Conservation (phyloP, 345 rosid genomes). For the Gossypium stocksii region DNA sequence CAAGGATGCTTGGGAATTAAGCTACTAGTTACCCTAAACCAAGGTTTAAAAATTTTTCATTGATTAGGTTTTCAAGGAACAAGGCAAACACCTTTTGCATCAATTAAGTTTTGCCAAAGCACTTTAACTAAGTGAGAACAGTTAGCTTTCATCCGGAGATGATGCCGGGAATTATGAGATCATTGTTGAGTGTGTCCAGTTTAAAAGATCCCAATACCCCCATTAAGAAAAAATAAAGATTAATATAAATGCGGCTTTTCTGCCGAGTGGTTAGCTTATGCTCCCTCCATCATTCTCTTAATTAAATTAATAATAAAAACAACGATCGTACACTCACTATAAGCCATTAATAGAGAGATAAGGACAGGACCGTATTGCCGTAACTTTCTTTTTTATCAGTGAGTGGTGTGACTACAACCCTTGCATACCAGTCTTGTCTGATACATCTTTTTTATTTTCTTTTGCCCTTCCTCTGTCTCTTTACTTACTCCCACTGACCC, state of each 20-base stretch:
- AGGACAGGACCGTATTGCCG: conserved; percentile 17
- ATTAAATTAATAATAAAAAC: conserved; percentile 1
- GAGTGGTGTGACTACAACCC: neutral
- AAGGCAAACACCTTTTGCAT: conserved; percentile 5
- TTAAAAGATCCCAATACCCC: neutral
- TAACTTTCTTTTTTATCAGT: conserved; percentile 3
- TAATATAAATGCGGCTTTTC: neutral
- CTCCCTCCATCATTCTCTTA: neutral
- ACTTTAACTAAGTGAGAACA: neutral
- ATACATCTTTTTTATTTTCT: neutral
- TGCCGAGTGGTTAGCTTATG: neutral
- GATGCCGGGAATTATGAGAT: conserved; percentile 22
- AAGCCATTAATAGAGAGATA: conserved; percentile 14
- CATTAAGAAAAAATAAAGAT: neutral
- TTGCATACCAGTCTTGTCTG: conserved; percentile 3
- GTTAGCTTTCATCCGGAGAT: conserved; percentile 18
- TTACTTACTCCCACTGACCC: conserved; percentile 14
- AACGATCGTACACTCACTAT: neutral
- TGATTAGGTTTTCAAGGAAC: neutral
- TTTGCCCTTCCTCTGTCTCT: neutral
- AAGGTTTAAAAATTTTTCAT: neutral
- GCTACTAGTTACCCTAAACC: neutral
- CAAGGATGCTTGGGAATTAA: neutral
- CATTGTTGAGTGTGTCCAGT: neutral
- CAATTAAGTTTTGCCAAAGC: conserved; percentile 6